Conservation (phyloP, 371 early-diverging fungal genomes). For the Apophysomyces sp. region DNA sequence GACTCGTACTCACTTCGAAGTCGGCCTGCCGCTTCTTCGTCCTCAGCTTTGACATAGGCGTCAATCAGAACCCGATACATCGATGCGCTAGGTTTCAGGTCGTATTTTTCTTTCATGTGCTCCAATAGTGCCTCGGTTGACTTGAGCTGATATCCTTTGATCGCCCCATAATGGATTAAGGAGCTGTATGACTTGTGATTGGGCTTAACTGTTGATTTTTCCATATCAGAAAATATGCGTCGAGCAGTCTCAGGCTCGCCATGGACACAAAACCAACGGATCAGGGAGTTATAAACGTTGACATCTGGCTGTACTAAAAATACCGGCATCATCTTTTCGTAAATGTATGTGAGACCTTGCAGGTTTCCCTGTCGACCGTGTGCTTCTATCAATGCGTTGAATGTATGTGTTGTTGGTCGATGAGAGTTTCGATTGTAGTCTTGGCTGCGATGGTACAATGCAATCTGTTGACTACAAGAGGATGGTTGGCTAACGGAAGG, state of each 20-base stretch:
- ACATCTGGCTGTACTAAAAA: conserved; percentile 22
- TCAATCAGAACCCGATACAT: conserved; percentile 44
- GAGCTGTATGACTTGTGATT: conserved; percentile 40
- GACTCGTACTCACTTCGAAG: conserved; percentile 12
- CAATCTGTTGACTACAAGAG: conserved; percentile 2
- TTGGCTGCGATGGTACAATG: conserved; percentile 5
- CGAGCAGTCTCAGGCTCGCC: conserved; percentile 32
- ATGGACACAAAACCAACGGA: conserved; percentile 40
- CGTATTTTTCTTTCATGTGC: conserved; percentile 35
- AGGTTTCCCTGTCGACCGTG: conserved; percentile 38
- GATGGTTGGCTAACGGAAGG: conserved; percentile 2
- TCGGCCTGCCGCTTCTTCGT: conserved; percentile 36
- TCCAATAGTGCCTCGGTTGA: conserved; percentile 37
- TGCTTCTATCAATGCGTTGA: conserved; percentile 39
- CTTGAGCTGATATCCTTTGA: conserved; percentile 30
- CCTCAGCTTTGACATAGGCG: conserved; percentile 32
- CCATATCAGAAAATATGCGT: conserved; percentile 41
- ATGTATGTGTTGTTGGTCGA: conserved; percentile 29
- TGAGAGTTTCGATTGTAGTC: not conserved
- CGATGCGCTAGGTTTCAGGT: conserved; percentile 27
- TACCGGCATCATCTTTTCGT: conserved; percentile 35
- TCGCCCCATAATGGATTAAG: conserved; percentile 41
- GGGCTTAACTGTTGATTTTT: conserved; percentile 29
- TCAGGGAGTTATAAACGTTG: conserved; percentile 31
- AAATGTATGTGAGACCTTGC: conserved; percentile 26